Conservation (phyloP, 441 rosid species). For the Syzygium malaccense region DNA sequence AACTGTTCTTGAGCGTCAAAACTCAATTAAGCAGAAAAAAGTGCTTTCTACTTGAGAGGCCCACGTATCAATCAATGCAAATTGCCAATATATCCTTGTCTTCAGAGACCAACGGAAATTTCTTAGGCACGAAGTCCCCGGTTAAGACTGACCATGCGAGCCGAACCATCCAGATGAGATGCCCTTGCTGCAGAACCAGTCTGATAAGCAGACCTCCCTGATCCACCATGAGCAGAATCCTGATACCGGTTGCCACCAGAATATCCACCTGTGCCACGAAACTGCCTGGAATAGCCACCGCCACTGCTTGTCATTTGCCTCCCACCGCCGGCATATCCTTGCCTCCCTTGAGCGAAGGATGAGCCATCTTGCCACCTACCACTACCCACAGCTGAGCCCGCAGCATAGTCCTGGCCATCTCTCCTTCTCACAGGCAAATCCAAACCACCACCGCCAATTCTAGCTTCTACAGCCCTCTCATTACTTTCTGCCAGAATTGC, state of each 20-base stretch:
- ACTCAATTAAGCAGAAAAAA: neutral
- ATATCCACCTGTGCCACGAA: constrained; percentile 42
- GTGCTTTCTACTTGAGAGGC: neutral
- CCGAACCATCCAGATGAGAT: constrained; percentile 47
- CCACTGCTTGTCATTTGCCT: constrained; percentile 24
- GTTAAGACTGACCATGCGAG: constrained; percentile 71
- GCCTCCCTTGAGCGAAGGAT: constrained; percentile 46
- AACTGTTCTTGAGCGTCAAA: neutral
- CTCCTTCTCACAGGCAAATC: constrained; percentile 59
- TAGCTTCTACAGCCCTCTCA: constrained; percentile 64
- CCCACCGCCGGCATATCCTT: constrained; percentile 42
- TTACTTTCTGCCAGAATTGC: constrained; percentile 53
- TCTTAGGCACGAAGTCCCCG: constrained; percentile 36
- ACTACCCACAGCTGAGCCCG: constrained; percentile 33
- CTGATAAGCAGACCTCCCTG: constrained; percentile 21
- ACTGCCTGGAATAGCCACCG: constrained; percentile 32
- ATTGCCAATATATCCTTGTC: neutral
- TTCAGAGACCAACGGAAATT: neutral
- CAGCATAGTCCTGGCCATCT: constrained; percentile 54
- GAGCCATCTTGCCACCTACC: constrained; percentile 67
- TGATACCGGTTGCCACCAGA: neutral
- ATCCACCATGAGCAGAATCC: constrained; percentile 23
- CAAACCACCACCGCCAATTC: constrained; percentile 51
- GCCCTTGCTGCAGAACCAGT: constrained; percentile 25
- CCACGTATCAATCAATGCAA: neutral